These are phyloP conservation scores for Phytophthora syringae DNA, from an alignment of 352 stramenopile species.

Conservation along the genomic window DNA sequence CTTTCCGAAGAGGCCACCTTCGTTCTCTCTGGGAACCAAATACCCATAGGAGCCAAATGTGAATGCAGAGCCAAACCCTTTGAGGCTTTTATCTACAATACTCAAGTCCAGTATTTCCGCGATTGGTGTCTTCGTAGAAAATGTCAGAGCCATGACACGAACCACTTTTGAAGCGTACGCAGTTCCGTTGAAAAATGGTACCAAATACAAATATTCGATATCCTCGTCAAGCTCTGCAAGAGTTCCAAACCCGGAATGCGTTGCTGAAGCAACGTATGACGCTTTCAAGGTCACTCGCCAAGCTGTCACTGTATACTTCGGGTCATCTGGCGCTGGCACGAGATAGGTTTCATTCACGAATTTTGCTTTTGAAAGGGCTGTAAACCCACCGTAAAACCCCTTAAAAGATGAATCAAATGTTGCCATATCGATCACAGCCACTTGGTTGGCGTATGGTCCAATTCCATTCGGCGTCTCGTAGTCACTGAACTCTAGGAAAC, in stretches of 20 bases:
- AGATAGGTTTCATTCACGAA: conserved; percentile 78
- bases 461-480: conserved; percentile 72
- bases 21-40: conserved; percentile 69
- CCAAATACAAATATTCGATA: conserved; percentile 75
- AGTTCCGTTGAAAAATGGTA: conserved; percentile 69
- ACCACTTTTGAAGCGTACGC: conserved; percentile 59
- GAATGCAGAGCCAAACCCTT: conserved; percentile 67
- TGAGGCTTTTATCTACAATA: conserved; percentile 44
- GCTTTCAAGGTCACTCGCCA: conserved; percentile 63
- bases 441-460: conserved; percentile 67
- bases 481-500: conserved; percentile 83
- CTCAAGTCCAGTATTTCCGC: conserved; percentile 67
- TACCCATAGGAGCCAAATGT: conserved; percentile 66
- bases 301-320: conserved; percentile 47
- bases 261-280: conserved; percentile 50
- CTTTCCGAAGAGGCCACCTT: conserved; percentile 63
- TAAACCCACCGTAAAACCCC: conserved; percentile 72
- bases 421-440: conserved; percentile 64
- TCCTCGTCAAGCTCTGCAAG: conserved; percentile 43
- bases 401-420: conserved; percentile 51
- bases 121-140: conserved; percentile 47
- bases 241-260: conserved; percentile 43
- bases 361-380: conserved; percentile 48
- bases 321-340: conserved; percentile 50
- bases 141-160: conserved; percentile 62